These are phyloP conservation scores for Comarum palustre DNA, from an alignment of 306 rosid genomes.

Conservation along the genomic window DNA sequence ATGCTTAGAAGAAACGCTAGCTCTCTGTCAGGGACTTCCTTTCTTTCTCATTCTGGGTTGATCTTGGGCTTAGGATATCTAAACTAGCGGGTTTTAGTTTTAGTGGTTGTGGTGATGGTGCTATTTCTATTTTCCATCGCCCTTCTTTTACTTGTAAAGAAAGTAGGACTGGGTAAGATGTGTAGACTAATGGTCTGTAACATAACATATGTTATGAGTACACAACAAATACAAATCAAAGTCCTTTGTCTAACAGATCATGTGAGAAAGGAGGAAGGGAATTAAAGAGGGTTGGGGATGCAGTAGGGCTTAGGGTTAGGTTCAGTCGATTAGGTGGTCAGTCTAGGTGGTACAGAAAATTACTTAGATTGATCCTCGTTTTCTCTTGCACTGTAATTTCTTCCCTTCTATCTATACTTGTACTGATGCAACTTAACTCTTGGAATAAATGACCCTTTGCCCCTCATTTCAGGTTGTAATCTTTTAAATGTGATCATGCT, in stretches of 20 bases:
- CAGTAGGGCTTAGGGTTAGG: conserved; percentile 38
- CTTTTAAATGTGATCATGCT: conserved; percentile 17
- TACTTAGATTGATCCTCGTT: conserved; percentile 37
- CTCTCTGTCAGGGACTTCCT: conserved; percentile 44
- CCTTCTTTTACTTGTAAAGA: conserved; percentile 82
- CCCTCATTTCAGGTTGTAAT: conserved; percentile 34
- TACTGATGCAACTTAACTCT: conserved; percentile 63
- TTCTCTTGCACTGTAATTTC: conserved; percentile 59
- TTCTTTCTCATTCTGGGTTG: conserved; percentile 39
- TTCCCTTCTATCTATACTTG: conserved; percentile 69
- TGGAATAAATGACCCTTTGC: conserved; percentile 60
- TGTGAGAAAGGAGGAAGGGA: conserved; percentile 39
- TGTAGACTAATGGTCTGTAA: conserved; percentile 84
- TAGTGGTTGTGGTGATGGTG: conserved; percentile 69
- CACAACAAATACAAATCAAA: conserved; percentile 65
- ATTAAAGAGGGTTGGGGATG: conserved; percentile 36
- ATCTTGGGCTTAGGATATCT: conserved; percentile 31
- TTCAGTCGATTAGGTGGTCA: conserved; percentile 48
- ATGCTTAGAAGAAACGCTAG: conserved; percentile 37
- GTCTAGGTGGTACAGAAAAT: conserved; percentile 73
- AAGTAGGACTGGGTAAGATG: conserved; percentile 58
- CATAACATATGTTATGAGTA: conserved; percentile 68
- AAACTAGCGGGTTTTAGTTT: conserved; percentile 56
- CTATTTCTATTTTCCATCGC: conserved; percentile 86
- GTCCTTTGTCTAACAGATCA: conserved; percentile 89